phyloP scores from a whole-genome alignment of 2,329 filamentous ascomycete species.

The Pleurostoma richardsiae region DNA sequence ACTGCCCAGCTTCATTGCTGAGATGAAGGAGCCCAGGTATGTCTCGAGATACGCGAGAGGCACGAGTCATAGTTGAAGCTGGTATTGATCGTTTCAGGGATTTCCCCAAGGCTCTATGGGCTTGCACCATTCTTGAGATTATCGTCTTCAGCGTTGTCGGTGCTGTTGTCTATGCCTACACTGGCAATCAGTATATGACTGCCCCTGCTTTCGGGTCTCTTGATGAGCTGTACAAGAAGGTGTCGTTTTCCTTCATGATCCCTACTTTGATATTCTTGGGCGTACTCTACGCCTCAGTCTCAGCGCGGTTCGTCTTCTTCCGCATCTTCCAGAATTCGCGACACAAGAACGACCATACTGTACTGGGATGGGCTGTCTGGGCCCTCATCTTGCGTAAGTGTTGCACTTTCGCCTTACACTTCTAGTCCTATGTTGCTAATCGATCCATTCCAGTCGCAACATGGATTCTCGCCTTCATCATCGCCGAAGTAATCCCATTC shows the following conservation, averaged over 20 bases:
- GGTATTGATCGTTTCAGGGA: constrained; percentile 42
- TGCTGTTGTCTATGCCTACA: constrained; percentile 77
- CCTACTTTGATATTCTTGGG: constrained; percentile 91
- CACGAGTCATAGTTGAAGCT: too few species aligned
- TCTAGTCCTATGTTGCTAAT: constrained; percentile 4
- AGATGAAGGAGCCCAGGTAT: constrained; percentile 67
- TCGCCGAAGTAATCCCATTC: constrained; percentile 90
- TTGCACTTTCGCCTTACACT: too few species aligned
- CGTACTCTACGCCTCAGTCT: constrained; percentile 85
- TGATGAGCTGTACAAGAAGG: constrained; percentile 75
- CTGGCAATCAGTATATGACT: constrained; percentile 84
- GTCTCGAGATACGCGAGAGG: constrained; percentile 14
- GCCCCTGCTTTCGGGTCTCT: constrained; percentile 84
- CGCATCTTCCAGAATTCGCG: constrained; percentile 73
- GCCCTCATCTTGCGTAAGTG: constrained; percentile 59
- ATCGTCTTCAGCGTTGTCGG: constrained; percentile 83
- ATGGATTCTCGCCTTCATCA: constrained; percentile 88
- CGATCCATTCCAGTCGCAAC: constrained; percentile 39
- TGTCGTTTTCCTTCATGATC: constrained; percentile 92
- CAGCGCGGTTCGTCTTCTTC: constrained; percentile 88
- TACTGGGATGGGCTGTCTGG: constrained; percentile 79
- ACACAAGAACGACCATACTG: constrained; percentile 76
- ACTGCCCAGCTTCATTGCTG: constrained; percentile 88
- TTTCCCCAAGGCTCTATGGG: constrained; percentile 90
- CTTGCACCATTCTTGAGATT: constrained; percentile 82